A percentile compares a stretch with the other conserved stretches of the same genome.
Evolutionary conservation across 345 rosid species (phyloP).

Genomic region (Acer campestre): DNA sequence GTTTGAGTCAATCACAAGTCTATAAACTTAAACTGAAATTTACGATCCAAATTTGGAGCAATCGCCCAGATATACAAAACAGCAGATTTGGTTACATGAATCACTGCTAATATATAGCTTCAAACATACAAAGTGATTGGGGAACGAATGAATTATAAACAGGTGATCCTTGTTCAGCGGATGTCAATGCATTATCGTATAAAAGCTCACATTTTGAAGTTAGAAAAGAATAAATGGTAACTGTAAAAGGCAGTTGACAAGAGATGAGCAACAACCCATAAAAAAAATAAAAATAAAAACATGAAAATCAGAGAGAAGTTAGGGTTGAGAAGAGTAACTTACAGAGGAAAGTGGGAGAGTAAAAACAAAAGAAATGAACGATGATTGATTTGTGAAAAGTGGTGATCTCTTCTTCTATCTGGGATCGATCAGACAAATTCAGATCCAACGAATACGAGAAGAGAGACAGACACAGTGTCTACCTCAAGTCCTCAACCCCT

Average conservation of each 20-base stretch:
- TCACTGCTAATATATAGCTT: too few species aligned
- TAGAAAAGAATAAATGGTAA: too few species aligned
- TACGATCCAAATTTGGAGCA: neutral
- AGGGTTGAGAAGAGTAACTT: constrained; percentile 15
- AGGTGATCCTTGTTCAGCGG: neutral
- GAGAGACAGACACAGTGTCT: neutral
- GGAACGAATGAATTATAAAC: too few species aligned
- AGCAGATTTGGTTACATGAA: neutral
- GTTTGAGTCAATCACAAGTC: neutral
- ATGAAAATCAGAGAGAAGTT: neutral
- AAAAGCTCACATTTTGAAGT: neutral
- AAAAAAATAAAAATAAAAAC: neutral
- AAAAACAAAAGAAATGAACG: neutral
- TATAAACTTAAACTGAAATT: neutral
- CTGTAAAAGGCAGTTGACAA: neutral
- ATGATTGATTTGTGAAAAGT: neutral
- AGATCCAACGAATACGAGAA: constrained; percentile 5
- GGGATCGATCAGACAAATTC: neutral
- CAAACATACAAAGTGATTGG: too few species aligned
- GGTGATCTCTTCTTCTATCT: neutral
- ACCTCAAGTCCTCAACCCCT: neutral
- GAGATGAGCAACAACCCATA: neutral
- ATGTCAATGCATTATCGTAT: neutral
- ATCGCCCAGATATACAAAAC: neutral
- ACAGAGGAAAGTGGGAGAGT: constrained; percentile 1